Base-by-base conservation (phyloP, 1,139 yeast genomes). In the Taphrina betulina region DNA sequence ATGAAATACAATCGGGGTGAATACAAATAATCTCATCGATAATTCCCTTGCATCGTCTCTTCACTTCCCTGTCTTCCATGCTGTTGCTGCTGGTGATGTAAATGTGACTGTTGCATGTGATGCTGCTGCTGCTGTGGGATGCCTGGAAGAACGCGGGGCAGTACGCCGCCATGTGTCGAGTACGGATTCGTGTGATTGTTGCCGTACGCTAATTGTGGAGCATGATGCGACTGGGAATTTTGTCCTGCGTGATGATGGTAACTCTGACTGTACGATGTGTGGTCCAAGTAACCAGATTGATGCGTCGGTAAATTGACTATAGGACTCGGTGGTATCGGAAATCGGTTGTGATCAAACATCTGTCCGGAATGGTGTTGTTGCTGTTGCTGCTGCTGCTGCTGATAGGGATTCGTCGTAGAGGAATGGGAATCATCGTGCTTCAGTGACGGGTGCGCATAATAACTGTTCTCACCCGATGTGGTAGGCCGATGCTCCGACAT, bases 261-360 rank as follows among this genome's bases (percentile, higher is more conserved):
- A 4, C 38, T 29, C 20, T 19, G 48, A 31, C 31, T 29, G 29
- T 43, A 43, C 8, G 28, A 26, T 37, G 31, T 43, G 28, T 43
- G 48, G 19, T 43, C 48, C 29, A 43, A 26, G 29, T 43, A 43
- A 10, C 28, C 38, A 22, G 48, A 28, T n/a, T 43, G 48, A n/a
- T 29, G 48, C 26, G 36, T 14, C 17, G 19, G 22, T 22, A 43
- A 31, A 4, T 24, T 12, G 5, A 26, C 26, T 19, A 43, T 43
- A 29, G 19, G 19, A 7, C 16, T 20, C 28, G 17, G n/a, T 12
- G 48, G 48, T 19, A 31, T 22, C 29, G 20, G 19, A 20, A 31
- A 43, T 12, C 48, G n/a, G 29, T 33, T 43, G 48, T 43, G 38
- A 20, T 43, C 36, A 14, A 23, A 31, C 36, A 31, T 29, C 23